These are phyloP conservation scores for Exophiala calicioides DNA, from an alignment of 2,329 filamentous ascomycete species.

Conservation along the genomic window DNA sequence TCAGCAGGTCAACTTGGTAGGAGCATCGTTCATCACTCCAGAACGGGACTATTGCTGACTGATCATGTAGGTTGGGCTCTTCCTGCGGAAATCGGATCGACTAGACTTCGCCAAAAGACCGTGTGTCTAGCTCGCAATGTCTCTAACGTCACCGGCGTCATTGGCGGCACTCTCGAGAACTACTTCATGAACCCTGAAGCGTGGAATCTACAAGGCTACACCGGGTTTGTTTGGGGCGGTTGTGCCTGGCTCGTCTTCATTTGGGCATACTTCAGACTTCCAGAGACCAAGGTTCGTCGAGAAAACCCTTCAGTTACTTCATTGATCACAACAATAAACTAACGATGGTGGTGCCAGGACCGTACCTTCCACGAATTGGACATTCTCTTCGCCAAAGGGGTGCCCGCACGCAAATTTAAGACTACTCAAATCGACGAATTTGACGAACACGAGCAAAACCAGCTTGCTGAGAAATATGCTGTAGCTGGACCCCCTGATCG, in stretches of 20 bases:
- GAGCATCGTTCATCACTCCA: too few species aligned
- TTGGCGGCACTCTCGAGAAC: too few species aligned
- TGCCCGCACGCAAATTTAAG: constrained; percentile 19
- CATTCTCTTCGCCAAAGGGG: constrained; percentile 22
- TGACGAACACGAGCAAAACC: constrained; percentile 19
- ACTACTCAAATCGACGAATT: constrained; percentile 21
- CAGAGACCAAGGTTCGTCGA: constrained; percentile 41
- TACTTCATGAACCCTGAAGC: too few species aligned
- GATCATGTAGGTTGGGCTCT: too few species aligned
- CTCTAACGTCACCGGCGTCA: too few species aligned
- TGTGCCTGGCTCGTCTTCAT: constrained; percentile 43
- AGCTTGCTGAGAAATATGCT: constrained; percentile 13
- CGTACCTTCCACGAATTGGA: constrained; percentile 23
- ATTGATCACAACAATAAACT: background rate
- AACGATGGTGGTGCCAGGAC: background rate
- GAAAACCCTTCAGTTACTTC: constrained; percentile 34
- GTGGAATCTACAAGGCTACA: too few species aligned
- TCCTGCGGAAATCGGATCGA: too few species aligned
- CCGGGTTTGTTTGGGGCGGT: too few species aligned
- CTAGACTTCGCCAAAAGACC: too few species aligned
- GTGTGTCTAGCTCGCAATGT: too few species aligned
- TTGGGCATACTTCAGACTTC: constrained; percentile 36
- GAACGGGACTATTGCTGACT: too few species aligned
- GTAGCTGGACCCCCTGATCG: constrained; percentile 1
- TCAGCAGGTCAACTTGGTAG: too few species aligned